Conservation (phyloP, 2,329 filamentous ascomycete species). For the Westerdykella sp. region DNA sequence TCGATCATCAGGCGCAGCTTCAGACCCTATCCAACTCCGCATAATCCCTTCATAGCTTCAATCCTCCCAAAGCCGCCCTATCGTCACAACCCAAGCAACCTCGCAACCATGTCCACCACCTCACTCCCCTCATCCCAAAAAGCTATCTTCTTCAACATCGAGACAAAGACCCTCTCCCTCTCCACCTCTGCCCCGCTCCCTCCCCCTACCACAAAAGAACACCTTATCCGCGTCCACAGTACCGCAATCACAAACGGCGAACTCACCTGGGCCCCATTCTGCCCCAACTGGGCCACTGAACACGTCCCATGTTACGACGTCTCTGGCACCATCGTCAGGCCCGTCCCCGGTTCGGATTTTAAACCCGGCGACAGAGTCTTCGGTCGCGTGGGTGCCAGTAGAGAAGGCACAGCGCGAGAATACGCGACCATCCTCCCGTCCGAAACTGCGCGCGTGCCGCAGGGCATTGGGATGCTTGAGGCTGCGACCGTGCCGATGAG, state of each 20-base stretch:
- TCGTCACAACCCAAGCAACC: not conserved
- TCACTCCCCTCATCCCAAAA: constrained; percentile 12
- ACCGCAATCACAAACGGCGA: constrained; percentile 41
- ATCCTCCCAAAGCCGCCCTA: too few relatives aligned
- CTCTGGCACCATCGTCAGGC: constrained; percentile 37
- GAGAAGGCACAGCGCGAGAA: constrained; percentile 35
- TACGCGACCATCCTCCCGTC: constrained; percentile 32
- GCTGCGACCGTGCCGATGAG: constrained; percentile 38
- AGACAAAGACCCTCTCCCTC: constrained; percentile 10
- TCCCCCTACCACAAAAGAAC: constrained; percentile 16
- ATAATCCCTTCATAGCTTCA: too few relatives aligned
- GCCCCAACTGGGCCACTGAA: constrained; percentile 15
- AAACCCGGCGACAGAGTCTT: constrained; percentile 25
- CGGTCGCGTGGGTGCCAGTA: constrained; percentile 20
- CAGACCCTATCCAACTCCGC: too few relatives aligned
- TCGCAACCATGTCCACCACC: not conserved
- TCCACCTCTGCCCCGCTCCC: constrained; percentile 8
- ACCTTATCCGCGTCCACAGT: constrained; percentile 39
- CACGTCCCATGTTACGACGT: constrained; percentile 41
- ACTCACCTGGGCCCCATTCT: constrained; percentile 36
- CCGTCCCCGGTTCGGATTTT: constrained; percentile 36
- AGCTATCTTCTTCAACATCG: constrained; percentile 15
- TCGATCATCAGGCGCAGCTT: too few relatives aligned
- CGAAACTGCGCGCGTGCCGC: constrained; percentile 36
- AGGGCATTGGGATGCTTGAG: constrained; percentile 29